Percentiles rank a stretch among this genome's conserved stretches.
phyloP scores from a whole-genome alignment of 257 asterid genomes.

The Capsicum rhomboideum region DNA sequence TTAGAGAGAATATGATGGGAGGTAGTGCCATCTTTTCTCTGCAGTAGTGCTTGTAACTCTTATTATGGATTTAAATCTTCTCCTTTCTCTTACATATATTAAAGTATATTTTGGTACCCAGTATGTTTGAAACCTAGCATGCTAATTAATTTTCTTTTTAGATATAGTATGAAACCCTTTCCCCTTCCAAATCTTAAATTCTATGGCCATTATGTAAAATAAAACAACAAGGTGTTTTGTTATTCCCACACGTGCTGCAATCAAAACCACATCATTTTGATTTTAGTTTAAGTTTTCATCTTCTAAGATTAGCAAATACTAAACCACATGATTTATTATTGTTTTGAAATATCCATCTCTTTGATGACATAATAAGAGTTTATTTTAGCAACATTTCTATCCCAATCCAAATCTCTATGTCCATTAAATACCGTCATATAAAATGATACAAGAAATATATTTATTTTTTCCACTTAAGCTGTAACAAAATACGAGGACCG shows the following conservation, averaged over 20 bases:
- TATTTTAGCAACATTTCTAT: neutral
- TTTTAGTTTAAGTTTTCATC: neutral
- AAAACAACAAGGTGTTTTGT: neutral
- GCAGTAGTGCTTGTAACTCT: neutral
- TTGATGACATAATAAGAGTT: neutral
- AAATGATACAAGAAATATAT: neutral
- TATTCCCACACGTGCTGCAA: neutral
- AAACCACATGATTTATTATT: neutral
- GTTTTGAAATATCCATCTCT: neutral
- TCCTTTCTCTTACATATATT: neutral
- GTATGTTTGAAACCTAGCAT: neutral
- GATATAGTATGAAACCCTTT: neutral
- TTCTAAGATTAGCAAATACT: neutral
- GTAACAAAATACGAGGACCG: neutral
- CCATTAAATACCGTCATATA: neutral
- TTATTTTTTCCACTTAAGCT: neutral
- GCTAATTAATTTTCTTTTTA: neutral
- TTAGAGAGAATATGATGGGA: neutral
- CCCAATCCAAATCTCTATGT: neutral
- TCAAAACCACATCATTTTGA: neutral
- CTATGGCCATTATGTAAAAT: neutral
- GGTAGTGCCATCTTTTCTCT: neutral
- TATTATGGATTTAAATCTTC: neutral
- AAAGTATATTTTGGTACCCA: neutral
- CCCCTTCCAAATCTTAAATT: neutral